Base-by-base conservation (phyloP, 768 basidiomycete genomes). In the Asterophora parasitica region DNA sequence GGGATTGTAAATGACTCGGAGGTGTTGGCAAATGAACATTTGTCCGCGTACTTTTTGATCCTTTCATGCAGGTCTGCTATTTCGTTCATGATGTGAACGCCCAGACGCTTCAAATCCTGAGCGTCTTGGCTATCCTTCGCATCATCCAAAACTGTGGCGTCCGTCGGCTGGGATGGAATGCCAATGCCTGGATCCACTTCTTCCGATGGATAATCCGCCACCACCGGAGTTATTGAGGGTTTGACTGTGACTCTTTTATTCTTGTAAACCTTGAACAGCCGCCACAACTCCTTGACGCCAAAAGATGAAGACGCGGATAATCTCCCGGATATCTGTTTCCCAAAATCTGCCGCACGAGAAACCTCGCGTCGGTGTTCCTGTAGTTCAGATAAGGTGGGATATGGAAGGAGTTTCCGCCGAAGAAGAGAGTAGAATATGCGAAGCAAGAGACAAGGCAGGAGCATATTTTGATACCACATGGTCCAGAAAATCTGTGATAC, bases 41-140 rank as follows among this genome's bases (percentile, higher is more conserved):
- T 4, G 42, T 28, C 20, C 9, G 61, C 72, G 23, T 54, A 84
- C 84, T 84, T 86, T 63, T 75, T 77, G 20, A 83, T 51, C 27
- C 83, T 69, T 59, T 87, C 85, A 48, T 83, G 79, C 8, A 83
- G 47, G 57, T 86, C 83, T 7, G 78, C 76, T 28, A 82, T 56
- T 33, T 76, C 72, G 36, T 72, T 68, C 41, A 84, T 28, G 8
- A 60, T 28, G 30, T 68, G 60, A 13, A 85, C 56, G 2, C 65
- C 51, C 20, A 66, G 56, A 8, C 71, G 67, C 58, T 77, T 77
- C 5, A 77, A 19, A 50, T 72, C 74, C 41, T 66, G 64, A 31
- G 71, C 62, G 45, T 69, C 69, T 23, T 67, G 49, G 19, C 45
- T 57, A 9, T 75, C 71, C 13, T 59, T 57, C 4, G 49, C 44